Base-by-base conservation (phyloP, 768 basidiomycete species). In the Amyloporia xantha region DNA sequence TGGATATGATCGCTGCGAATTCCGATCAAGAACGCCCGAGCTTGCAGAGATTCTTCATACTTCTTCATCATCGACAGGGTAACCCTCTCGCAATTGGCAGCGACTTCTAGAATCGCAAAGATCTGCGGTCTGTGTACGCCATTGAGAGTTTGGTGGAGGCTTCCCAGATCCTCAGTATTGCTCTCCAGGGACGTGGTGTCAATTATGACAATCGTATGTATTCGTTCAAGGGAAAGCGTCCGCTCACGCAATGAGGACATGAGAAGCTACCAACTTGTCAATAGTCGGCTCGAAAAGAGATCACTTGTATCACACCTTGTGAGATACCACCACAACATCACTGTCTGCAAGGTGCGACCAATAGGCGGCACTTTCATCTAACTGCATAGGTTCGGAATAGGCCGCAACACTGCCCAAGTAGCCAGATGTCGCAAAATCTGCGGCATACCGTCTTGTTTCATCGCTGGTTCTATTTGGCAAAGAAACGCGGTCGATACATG, bases 181-280 rank as follows among this genome's bases (percentile, higher is more conserved):
- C 17, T 65, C 60, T 74, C 76, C 53, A 73, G 74, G 48, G 24
- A 7, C 26, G 17, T 13, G 6, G 70, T 71, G 47, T 77, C 67
- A 41, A 60, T 56, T 42, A 81, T 65, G 15, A 79, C 61, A 42
- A 82, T 51, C 20, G 71, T 55, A 52, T 71, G 67, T 23, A 76
- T 48, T 54, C 79, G 74, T 6, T 68, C 63, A 43, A 79, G 66
- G 23, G 68, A 57, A 48, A 77, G 60, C 20, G 60, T 59, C 20
- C 70, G 71, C 39, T 56, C 59, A 5, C 58, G 41, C 11, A 79
- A 56, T 33, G 68, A 71, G 39, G 68, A 62, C 21, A 74, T 64
- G 24, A 79, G 58, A 23, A 66, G 54, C 76, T 78, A 45, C 4
- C 17, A n/a, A n/a, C n/a, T n/a, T n/a, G n/a, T n/a, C n/a, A n/a